Conservation (phyloP, 2,329 filamentous ascomycete genomes). For the Arthrinium puccinioides region DNA sequence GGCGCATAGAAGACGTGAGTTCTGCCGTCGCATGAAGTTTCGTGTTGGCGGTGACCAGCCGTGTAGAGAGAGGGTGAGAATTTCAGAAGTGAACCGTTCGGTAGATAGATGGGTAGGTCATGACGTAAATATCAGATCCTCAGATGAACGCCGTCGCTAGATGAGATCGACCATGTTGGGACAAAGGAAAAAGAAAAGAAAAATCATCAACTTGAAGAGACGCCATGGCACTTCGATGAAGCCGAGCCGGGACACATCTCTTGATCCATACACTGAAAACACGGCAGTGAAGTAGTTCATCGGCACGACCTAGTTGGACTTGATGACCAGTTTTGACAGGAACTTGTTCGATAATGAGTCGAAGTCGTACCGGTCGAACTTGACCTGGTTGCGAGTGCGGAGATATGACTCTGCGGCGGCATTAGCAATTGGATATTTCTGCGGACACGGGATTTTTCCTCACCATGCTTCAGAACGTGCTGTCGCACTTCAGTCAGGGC, state of each 20-base stretch:
- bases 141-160: slow-evolving; percentile 35
- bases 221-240: too few relatives aligned
- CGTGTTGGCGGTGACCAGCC: slow-evolving; percentile 22
- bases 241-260: too few relatives aligned
- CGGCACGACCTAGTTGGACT: slow-evolving; percentile 60
- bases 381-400: slow-evolving; percentile 67
- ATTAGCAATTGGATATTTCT: slow-evolving; percentile 29
- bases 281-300: too few relatives aligned
- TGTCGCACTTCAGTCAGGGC: slow-evolving; percentile 93
- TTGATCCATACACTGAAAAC: background rate
- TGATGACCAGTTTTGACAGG: slow-evolving; percentile 90
- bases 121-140: slow-evolving; percentile 28
- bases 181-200: slow-evolving; percentile 20
- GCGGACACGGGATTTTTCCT: slow-evolving; percentile 24
- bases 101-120: slow-evolving; percentile 18
- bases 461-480: slow-evolving; percentile 91
- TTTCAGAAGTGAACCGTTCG: slow-evolving; percentile 15
- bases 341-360: slow-evolving; percentile 97
- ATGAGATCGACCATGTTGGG: slow-evolving; percentile 24
- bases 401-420: slow-evolving; percentile 71
- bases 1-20: slow-evolving; percentile 13
- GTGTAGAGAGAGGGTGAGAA: slow-evolving; percentile 17
- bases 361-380: slow-evolving; percentile 87
- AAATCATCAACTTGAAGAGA: slow-evolving; percentile 13
- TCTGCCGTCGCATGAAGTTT: slow-evolving; percentile 18